A percentile compares a stretch with the other conserved stretches of the same genome.
Conservation (phyloP, 768 basidiomycete genomes). For the Kwoniella pini region DNA sequence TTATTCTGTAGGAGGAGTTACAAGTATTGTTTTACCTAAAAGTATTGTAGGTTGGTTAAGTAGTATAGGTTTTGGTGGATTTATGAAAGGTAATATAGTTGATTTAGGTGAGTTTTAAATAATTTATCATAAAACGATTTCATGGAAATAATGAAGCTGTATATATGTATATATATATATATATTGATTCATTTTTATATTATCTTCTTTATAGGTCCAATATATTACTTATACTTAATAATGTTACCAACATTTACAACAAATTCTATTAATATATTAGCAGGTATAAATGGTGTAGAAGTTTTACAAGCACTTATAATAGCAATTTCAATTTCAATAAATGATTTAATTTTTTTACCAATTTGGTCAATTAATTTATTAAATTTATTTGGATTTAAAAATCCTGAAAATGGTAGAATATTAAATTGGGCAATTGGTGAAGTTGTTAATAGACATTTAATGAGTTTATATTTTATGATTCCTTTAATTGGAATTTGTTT, state of each 20-base stretch:
- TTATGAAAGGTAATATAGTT: slow-evolving; percentile 72
- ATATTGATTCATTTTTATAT: not conserved
- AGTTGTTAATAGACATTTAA: slow-evolving; percentile 87
- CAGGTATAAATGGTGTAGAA: slow-evolving; percentile 96
- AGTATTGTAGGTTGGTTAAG: slow-evolving; percentile 62
- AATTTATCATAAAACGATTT: not conserved
- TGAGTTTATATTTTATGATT: slow-evolving; percentile 95
- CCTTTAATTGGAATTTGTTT: slow-evolving; percentile 86
- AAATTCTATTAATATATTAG: slow-evolving; percentile 97
- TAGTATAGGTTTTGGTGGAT: slow-evolving; percentile 24
- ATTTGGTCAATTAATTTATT: slow-evolving; percentile 54
- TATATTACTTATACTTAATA: slow-evolving; percentile 97
- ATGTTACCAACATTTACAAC: slow-evolving; percentile 93
- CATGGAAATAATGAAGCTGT: not conserved
- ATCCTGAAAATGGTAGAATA: slow-evolving; percentile 45
- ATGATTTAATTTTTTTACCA: slow-evolving; percentile 92
- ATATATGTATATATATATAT: not conserved
- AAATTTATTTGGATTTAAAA: slow-evolving; percentile 22
- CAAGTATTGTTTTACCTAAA: slow-evolving; percentile 88
- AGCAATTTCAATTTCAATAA: slow-evolving; percentile 81
- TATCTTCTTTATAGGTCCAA: slow-evolving; percentile 63
- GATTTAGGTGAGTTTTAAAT: slow-evolving; percentile 69
- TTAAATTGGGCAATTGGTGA: slow-evolving; percentile 58
- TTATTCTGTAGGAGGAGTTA: slow-evolving; percentile 90
- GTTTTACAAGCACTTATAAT: slow-evolving; percentile 91